Evolutionary conservation across 2,329 filamentous ascomycete genomes (phyloP).

Genomic region (Colletotrichum magnum): DNA sequence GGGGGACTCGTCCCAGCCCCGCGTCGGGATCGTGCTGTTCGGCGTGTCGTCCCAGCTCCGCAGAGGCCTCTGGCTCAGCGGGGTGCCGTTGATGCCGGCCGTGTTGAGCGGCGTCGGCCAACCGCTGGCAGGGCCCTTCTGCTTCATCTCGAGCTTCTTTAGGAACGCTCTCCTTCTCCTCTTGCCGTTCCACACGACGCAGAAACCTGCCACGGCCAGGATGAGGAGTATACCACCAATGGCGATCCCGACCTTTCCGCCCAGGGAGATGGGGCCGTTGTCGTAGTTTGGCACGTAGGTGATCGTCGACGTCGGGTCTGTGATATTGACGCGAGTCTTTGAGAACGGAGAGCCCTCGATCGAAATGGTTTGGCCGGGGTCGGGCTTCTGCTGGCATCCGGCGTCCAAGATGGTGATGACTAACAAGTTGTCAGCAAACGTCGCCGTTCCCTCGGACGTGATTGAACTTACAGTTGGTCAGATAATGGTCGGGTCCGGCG

Average conservation of each 20-base stretch:
- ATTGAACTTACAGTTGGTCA: conserved; percentile 67
- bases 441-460: background rate
- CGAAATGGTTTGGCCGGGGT: conserved; percentile 61
- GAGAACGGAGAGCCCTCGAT: conserved; percentile 69
- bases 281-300: conserved; percentile 58
- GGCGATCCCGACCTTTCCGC: conserved; percentile 71
- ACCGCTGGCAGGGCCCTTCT: conserved; percentile 53
- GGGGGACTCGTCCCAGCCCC: conserved; percentile 66
- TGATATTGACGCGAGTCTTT: conserved; percentile 61
- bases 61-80: conserved; percentile 50
- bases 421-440: conserved; percentile 44
- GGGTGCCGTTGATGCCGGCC: conserved; percentile 43
- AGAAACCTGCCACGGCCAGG: conserved; percentile 64
- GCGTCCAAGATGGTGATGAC: conserved; percentile 67
- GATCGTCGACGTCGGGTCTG: conserved; percentile 60
- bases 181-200: conserved; percentile 70
- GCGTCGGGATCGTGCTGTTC: conserved; percentile 66
- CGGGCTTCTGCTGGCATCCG: conserved; percentile 68
- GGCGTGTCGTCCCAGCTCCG: conserved; percentile 69
- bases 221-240: conserved; percentile 64
- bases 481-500: conserved; percentile 52
- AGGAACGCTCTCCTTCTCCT: conserved; percentile 68
- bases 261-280: conserved; percentile 63
- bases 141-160: conserved; percentile 57
- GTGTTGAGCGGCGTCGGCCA: conserved; percentile 56